phyloP scores from a whole-genome alignment of 305 asterid genomes.

The Stenogyne calaminthoides region DNA sequence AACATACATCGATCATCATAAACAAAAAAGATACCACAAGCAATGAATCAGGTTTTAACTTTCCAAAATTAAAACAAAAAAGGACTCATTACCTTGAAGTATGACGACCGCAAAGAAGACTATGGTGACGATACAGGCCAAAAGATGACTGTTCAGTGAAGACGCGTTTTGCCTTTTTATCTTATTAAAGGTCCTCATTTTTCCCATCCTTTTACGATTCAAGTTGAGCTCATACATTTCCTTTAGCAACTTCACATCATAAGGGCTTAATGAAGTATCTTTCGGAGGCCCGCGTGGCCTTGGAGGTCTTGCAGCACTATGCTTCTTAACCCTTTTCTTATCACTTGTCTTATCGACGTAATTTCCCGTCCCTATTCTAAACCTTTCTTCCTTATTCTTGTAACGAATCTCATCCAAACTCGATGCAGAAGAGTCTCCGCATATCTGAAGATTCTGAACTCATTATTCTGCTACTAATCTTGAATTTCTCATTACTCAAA shows the following conservation, averaged over 20 bases:
- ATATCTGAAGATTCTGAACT: not conserved
- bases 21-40: too few relatives aligned
- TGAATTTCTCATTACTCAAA: slow-evolving; percentile 29
- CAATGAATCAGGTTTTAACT: too few relatives aligned
- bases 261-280: slow-evolving; percentile 15
- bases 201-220: slow-evolving; percentile 51
- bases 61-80: not conserved
- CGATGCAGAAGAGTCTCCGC: slow-evolving; percentile 9
- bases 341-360: slow-evolving; percentile 16
- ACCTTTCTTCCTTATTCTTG: slow-evolving; percentile 30
- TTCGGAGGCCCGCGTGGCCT: slow-evolving; percentile 68
- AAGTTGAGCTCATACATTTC: slow-evolving; percentile 58
- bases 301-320: slow-evolving; percentile 40
- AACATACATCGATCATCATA: not conserved
- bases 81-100: slow-evolving; percentile 54
- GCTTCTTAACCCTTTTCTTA: slow-evolving; percentile 38
- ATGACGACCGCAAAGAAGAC: slow-evolving; percentile 55
- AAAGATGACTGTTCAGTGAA: slow-evolving; percentile 37
- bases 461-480: slow-evolving; percentile 8
- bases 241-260: slow-evolving; percentile 47
- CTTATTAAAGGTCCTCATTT: slow-evolving; percentile 47
- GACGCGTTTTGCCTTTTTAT: slow-evolving; percentile 49
- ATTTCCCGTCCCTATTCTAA: slow-evolving; percentile 7
- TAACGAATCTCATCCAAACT: slow-evolving; percentile 36
- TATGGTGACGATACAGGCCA: slow-evolving; percentile 50